A percentile compares a stretch with the other conserved stretches of the same genome.
phyloP scores from a whole-genome alignment of 768 basidiomycete genomes.

The Hirschioporus abietinus region DNA sequence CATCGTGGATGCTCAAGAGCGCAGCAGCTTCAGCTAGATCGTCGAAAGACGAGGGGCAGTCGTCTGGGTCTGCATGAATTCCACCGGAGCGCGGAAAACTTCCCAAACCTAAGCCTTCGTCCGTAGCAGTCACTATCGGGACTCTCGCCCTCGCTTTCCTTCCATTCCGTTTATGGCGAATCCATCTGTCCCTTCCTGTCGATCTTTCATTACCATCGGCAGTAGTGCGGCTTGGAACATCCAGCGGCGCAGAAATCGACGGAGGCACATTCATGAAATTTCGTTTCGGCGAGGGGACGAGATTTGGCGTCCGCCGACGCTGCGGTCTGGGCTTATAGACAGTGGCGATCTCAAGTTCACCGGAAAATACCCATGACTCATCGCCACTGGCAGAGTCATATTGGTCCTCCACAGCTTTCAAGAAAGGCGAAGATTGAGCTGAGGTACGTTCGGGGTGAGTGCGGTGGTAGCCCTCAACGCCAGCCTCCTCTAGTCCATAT shows the following conservation, averaged over 20 bases:
- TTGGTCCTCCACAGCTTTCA: not conserved
- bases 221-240: not conserved
- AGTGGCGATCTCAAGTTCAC: constrained; percentile 62
- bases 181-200: not conserved
- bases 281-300: not conserved
- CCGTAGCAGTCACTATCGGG: not conserved
- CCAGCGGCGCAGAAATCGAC: not conserved
- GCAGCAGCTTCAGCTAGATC: not conserved
- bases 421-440: constrained; percentile 8
- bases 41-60: not conserved
- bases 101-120: not conserved
- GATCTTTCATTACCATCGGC: not conserved
- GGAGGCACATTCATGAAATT: not conserved
- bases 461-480: not conserved
- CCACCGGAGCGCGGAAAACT: not conserved
- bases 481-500: not conserved
- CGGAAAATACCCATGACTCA: constrained; percentile 22
- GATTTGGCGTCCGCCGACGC: constrained; percentile 34
- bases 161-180: constrained; percentile 1
- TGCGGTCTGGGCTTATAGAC: constrained; percentile 72
- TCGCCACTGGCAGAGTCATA: not conserved
- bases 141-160: not conserved
- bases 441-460: constrained; percentile 9
- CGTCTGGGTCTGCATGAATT: not conserved
- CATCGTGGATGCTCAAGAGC: not conserved